Evolutionary conservation across 441 rosid genomes (phyloP).

Genomic region (Caryocar brasiliense): DNA sequence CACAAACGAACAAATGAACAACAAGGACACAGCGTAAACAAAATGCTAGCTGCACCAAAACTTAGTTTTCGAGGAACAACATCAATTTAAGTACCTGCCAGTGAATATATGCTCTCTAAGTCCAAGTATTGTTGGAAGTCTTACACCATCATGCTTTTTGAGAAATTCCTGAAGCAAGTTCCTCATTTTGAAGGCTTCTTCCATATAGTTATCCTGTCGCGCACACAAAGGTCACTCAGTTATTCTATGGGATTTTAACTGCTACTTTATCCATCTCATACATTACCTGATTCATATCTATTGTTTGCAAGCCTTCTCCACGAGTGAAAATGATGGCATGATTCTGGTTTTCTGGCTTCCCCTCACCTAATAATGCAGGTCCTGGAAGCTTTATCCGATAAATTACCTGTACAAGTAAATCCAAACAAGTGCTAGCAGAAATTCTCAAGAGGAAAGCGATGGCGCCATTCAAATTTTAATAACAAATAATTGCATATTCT

Average conservation of each 20-base stretch:
- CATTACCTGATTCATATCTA: conserved; percentile 99
- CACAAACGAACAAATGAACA: conserved; percentile 16
- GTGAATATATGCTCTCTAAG: conserved; percentile 99
- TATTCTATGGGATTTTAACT: no score
- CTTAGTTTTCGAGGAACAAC: no score
- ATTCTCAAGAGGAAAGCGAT: background rate
- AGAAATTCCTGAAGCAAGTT: conserved; percentile 94
- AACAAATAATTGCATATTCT: no score
- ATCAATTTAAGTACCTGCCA: conserved; percentile 94
- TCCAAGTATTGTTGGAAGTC: conserved; percentile 89
- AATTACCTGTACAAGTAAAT: conserved; percentile 48
- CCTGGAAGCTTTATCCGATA: conserved; percentile 96
- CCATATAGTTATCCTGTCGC: conserved; percentile 96
- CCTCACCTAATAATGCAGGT: conserved; percentile 95
- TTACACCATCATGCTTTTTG: conserved; percentile 85
- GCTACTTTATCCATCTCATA: no score
- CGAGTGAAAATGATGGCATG: conserved; percentile 98
- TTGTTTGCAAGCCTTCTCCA: conserved; percentile 98
- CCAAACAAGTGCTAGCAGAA: background rate
- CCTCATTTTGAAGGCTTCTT: conserved; percentile 98
- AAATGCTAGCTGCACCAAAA: background rate
- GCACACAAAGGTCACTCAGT: no score
- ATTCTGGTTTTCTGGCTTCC: conserved; percentile 99
- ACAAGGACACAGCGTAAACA: conserved; percentile 3
- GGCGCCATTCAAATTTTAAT: no score